Evolutionary conservation across 176 grass and related monocot species (phyloP).

Genomic region (Dendrocalamus sinicus): DNA sequence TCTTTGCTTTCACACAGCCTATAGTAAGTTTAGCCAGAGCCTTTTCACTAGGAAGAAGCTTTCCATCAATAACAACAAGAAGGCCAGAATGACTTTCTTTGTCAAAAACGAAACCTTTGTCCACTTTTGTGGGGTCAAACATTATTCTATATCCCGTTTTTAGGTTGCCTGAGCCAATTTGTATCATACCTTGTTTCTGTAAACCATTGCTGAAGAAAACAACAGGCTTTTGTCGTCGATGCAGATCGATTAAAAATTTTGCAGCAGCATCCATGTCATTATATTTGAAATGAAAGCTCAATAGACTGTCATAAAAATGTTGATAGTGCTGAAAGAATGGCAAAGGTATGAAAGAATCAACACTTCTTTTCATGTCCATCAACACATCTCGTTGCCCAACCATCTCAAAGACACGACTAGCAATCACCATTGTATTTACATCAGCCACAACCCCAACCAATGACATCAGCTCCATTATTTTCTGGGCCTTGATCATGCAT

Average conservation of each 20-base stretch:
- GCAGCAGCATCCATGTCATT: constrained; percentile 75
- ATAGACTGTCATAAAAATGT: constrained; percentile 76
- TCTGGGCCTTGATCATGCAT: constrained; percentile 73
- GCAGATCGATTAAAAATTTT: constrained; percentile 64
- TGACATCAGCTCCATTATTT: constrained; percentile 77
- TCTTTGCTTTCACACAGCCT: constrained; percentile 67
- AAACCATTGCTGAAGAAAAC: constrained; percentile 37
- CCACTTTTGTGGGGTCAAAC: constrained; percentile 60
- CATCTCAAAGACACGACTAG: constrained; percentile 66
- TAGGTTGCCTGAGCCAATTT: constrained; percentile 76
- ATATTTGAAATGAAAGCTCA: constrained; percentile 82
- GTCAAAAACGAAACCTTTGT: constrained; percentile 60
- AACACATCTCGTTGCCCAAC: constrained; percentile 75
- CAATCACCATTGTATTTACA: constrained; percentile 60
- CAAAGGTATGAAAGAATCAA: constrained; percentile 49
- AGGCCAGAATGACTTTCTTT: constrained; percentile 42
- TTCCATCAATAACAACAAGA: constrained; percentile 57
- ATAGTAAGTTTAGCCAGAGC: constrained; percentile 78
- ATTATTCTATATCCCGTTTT: constrained; percentile 70
- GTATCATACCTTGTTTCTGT: constrained; percentile 58
- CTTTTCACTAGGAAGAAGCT: constrained; percentile 60
- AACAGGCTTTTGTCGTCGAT: constrained; percentile 49
- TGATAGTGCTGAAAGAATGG: constrained; percentile 55
- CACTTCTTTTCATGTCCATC: constrained; percentile 63
- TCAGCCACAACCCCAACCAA: constrained; percentile 58